A percentile compares a stretch with the other conserved stretches of the same genome.
Conservation (phyloP, 768 basidiomycete genomes). For the Termitomyces sp. region DNA sequence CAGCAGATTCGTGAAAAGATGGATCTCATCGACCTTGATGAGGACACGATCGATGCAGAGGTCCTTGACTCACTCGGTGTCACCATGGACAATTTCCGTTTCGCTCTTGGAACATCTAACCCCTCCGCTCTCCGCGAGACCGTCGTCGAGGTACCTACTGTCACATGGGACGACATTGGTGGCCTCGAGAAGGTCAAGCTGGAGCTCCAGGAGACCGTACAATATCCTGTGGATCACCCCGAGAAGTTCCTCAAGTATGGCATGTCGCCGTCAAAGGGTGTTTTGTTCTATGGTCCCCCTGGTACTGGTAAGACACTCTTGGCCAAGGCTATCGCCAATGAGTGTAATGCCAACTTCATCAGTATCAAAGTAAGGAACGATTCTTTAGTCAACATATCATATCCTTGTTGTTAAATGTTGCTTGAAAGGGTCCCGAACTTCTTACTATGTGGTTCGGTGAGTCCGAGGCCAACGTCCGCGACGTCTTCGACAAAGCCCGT, state of each 20-base stretch:
- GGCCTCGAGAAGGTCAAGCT: conserved; percentile 99
- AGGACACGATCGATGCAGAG: conserved; percentile 99
- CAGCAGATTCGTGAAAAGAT: conserved; percentile 99
- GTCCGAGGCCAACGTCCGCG: conserved; percentile 99
- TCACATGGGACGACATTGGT: conserved; percentile 99
- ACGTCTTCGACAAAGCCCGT: conserved; percentile 99
- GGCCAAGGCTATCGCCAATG: conserved; percentile 98
- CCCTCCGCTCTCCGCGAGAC: conserved; percentile 99
- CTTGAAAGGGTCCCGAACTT: conserved; percentile 80
- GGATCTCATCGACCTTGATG: conserved; percentile 93
- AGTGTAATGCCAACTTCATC: conserved; percentile 99
- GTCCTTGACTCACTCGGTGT: conserved; percentile 98
- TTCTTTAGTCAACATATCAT: neutral
- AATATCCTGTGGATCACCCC: conserved; percentile 99
- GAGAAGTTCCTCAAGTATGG: conserved; percentile 99
- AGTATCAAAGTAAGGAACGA: conserved; percentile 75
- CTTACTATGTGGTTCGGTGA: conserved; percentile 99
- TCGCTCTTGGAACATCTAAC: conserved; percentile 95
- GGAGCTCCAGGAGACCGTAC: conserved; percentile 98
- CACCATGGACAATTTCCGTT: conserved; percentile 99
- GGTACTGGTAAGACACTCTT: conserved; percentile 99
- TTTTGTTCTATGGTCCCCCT: conserved; percentile 98
- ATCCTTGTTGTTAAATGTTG: conserved; percentile 12
- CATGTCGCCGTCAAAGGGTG: conserved; percentile 99
- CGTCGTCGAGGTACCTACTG: conserved; percentile 97